Conservation (phyloP, 345 rosid species). For the Camelina hispida region DNA sequence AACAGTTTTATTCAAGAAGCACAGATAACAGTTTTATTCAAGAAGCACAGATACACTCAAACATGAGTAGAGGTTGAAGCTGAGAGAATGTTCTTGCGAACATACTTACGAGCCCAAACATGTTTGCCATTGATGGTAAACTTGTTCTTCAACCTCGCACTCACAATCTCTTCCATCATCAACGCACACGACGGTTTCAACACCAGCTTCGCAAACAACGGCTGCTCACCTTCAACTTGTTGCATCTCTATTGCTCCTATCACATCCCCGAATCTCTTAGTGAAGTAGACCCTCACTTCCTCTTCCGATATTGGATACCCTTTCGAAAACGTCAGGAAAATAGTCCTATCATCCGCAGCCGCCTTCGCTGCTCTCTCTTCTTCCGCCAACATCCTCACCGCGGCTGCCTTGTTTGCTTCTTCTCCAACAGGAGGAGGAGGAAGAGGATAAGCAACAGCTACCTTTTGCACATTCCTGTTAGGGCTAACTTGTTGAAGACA, state of each 20-base stretch:
- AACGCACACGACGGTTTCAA: conserved; percentile 15
- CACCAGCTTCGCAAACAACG: conserved; percentile 59
- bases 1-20: no score
- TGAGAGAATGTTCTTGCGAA: conserved; percentile 19
- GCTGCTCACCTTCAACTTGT: conserved; percentile 52
- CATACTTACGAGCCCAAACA: conserved; percentile 67
- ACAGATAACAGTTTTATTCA: no score
- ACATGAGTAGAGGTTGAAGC: conserved; percentile 11
- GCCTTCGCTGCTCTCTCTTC: background rate
- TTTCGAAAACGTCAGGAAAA: conserved; percentile 73
- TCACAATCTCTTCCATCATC: conserved; percentile 44
- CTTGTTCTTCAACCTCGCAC: conserved; percentile 49
- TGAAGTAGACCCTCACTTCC: conserved; percentile 57
- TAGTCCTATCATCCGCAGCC: conserved; percentile 52
- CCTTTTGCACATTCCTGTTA: background rate
- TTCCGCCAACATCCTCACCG: background rate
- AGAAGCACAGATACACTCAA: background rate
- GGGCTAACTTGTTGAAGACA: background rate
- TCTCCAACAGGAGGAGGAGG: conserved; percentile 3
- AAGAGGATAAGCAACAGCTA: background rate
- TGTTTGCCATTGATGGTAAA: conserved; percentile 76
- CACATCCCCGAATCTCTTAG: conserved; percentile 55
- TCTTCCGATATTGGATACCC: conserved; percentile 64
- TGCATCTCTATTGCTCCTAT: conserved; percentile 57
- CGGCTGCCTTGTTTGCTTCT: background rate